A percentile compares a stretch with the other conserved stretches of the same genome.
phyloP scores from a whole-genome alignment of 148 eudicot species.

The Chenopodium quinoa region DNA sequence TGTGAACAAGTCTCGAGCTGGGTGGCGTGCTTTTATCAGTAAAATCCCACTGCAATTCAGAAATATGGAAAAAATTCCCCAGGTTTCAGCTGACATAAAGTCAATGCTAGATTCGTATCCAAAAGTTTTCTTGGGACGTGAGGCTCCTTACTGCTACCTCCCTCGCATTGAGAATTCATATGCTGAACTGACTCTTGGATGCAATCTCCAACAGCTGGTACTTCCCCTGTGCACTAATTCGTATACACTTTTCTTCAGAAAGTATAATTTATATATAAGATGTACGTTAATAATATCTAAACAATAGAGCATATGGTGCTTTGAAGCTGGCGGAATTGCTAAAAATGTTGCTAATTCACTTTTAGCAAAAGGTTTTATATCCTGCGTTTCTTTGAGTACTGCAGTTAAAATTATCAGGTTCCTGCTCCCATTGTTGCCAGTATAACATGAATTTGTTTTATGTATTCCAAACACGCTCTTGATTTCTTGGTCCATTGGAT shows the following conservation, averaged over 20 bases:
- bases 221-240: constrained; percentile 15
- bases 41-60: constrained; percentile 68
- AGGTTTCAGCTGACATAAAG: constrained; percentile 69
- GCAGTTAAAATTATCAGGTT: background rate
- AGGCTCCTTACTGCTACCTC: constrained; percentile 84
- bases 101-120: constrained; percentile 65
- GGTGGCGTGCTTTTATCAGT: constrained; percentile 63
- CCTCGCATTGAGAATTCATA: constrained; percentile 65
- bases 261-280: background rate
- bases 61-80: constrained; percentile 66
- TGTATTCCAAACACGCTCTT: background rate
- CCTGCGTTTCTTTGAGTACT: background rate
- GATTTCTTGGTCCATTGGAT: background rate
- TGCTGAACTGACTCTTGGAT: constrained; percentile 92
- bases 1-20: constrained; percentile 89
- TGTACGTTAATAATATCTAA: background rate
- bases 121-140: constrained; percentile 76
- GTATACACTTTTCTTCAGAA: background rate
- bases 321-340: background rate
- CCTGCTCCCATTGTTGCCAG: background rate
- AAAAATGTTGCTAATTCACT: background rate
- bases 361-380: constrained; percentile 2
- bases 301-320: background rate
- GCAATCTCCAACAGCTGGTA: constrained; percentile 85
- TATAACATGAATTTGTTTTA: constrained; percentile 1